phyloP scores from a whole-genome alignment of 2,329 filamentous ascomycete genomes.

The Calycina herbarum region DNA sequence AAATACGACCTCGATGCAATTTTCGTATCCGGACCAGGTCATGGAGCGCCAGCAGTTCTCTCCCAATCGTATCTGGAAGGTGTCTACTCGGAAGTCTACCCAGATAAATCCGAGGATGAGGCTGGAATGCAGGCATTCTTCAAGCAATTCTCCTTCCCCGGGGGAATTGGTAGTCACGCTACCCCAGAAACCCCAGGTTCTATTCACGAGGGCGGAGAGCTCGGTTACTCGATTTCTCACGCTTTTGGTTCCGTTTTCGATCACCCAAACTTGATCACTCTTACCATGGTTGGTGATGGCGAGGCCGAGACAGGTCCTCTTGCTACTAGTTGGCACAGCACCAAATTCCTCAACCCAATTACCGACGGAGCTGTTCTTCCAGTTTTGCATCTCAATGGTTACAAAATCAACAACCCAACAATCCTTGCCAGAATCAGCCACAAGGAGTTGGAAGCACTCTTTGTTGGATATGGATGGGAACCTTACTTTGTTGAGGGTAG shows the following conservation, averaged over 20 bases:
- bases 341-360: conserved; percentile 78
- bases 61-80: conserved; percentile 78
- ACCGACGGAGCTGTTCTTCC: conserved; percentile 76
- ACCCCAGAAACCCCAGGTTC: conserved; percentile 77
- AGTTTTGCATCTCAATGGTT: conserved; percentile 77
- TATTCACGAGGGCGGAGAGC: conserved; percentile 76
- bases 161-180: conserved; percentile 75
- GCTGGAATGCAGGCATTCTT: conserved; percentile 75
- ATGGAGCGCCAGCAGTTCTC: conserved; percentile 74
- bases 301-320: conserved; percentile 80
- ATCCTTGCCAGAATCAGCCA: conserved; percentile 72
- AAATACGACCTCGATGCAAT: conserved; percentile 73
- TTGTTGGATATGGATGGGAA: conserved; percentile 74
- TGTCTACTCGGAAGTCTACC: conserved; percentile 75
- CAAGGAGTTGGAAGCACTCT: conserved; percentile 68
- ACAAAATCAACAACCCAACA: conserved; percentile 83
- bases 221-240: conserved; percentile 79
- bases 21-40: conserved; percentile 75
- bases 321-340: conserved; percentile 79
- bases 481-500: conserved; percentile 80
- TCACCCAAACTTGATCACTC: conserved; percentile 69
- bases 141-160: conserved; percentile 81
- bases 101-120: conserved; percentile 67
- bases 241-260: conserved; percentile 78
- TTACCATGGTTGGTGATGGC: conserved; percentile 79